phyloP scores from a whole-genome alignment of 352 stramenopile species.

The Salisapilia sapeloensis region DNA sequence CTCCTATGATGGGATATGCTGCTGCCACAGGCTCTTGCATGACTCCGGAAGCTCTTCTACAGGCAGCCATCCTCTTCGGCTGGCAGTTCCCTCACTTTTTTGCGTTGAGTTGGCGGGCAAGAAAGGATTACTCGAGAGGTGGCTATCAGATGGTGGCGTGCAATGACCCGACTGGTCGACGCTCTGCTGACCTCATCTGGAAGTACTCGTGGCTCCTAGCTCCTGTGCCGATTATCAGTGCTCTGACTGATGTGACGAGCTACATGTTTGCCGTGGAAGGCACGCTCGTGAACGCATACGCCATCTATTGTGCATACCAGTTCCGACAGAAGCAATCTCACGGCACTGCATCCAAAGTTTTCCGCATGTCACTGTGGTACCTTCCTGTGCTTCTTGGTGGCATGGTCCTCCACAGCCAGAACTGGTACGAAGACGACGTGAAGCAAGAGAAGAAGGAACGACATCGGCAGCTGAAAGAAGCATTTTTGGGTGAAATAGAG shows the following conservation, averaged over 20 bases:
- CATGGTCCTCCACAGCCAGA: conserved; percentile 95
- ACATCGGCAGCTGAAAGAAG: conserved; percentile 37
- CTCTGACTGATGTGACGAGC: conserved; percentile 87
- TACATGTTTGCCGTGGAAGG: conserved; percentile 98
- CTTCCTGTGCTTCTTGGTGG: conserved; percentile 93
- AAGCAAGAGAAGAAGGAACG: conserved; percentile 28
- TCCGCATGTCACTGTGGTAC: conserved; percentile 96
- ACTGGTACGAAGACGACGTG: conserved; percentile 71
- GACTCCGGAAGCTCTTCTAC: conserved; percentile 50
- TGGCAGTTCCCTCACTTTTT: conserved; percentile 99
- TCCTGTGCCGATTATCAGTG: conserved; percentile 87
- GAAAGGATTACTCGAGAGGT: conserved; percentile 81
- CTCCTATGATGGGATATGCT: conserved; percentile 96
- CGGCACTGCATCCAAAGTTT: conserved; percentile 92
- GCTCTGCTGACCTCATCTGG: conserved; percentile 85
- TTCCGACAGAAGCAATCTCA: conserved; percentile 92
- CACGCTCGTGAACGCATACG: conserved; percentile 90
- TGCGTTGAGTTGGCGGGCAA: conserved; percentile 93
- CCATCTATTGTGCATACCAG: conserved; percentile 88
- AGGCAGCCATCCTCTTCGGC: conserved; percentile 86
- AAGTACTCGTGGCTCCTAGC: conserved; percentile 92
- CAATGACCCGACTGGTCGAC: conserved; percentile 82
- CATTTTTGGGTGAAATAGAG: conserved; percentile 55
- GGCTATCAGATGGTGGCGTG: conserved; percentile 93
- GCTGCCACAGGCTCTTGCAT: conserved; percentile 83